Conservation (phyloP, 805 yeast species). For the Scheffersomyces stipitis region DNA sequence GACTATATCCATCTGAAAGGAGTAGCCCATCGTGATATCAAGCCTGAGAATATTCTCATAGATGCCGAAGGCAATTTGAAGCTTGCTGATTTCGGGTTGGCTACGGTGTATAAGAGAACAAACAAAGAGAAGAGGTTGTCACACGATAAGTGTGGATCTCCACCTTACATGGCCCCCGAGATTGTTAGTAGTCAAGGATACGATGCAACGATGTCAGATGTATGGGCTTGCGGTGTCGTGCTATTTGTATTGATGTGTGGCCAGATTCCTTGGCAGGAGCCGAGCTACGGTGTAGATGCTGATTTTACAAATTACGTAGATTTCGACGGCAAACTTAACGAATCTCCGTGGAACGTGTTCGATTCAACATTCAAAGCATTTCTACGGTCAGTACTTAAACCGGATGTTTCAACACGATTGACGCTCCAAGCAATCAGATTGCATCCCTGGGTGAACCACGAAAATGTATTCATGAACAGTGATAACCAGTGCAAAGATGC, state of each 20-base stretch:
- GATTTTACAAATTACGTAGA: conserved; percentile 43
- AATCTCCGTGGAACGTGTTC: conserved; percentile 48
- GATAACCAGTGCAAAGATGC: conserved; percentile 52
- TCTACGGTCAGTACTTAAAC: conserved; percentile 51
- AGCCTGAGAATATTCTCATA: conserved; percentile 67
- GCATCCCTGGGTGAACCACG: conserved; percentile 57
- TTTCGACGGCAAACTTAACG: conserved; percentile 50
- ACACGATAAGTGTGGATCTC: conserved; percentile 63
- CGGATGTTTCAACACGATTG: conserved; percentile 46
- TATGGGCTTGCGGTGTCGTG: conserved; percentile 72
- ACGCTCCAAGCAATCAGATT: conserved; percentile 38
- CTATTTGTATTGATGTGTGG: conserved; percentile 64
- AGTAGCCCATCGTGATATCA: conserved; percentile 66
- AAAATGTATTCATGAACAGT: conserved; percentile 42
- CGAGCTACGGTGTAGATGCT: conserved; percentile 46
- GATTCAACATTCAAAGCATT: conserved; percentile 50
- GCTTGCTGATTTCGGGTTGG: conserved; percentile 77
- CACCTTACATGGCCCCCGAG: conserved; percentile 82
- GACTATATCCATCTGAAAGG: conserved; percentile 61
- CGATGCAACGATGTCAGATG: conserved; percentile 57
- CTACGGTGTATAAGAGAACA: conserved; percentile 54
- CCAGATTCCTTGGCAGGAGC: conserved; percentile 72
- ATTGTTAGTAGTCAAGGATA: conserved; percentile 49
- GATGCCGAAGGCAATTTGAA: conserved; percentile 66
- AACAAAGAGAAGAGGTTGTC: conserved; percentile 44